Base-by-base conservation (phyloP, 2,329 filamentous ascomycete genomes). In the Blastomyces silverae region DNA sequence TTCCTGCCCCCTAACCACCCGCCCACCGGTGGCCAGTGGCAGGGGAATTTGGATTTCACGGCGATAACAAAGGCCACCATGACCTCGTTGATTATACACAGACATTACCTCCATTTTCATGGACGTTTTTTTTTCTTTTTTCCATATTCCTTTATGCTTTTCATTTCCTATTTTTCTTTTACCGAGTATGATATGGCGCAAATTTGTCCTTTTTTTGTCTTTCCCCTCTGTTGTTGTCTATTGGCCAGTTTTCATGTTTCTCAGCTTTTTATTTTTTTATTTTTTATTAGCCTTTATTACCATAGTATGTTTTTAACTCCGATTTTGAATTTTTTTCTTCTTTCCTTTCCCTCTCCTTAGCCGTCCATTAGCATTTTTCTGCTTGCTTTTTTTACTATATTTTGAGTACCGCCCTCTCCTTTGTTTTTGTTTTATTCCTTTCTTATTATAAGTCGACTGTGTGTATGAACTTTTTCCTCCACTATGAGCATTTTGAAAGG, bases 401-500 rank as follows among this genome's bases (percentile, higher is more conserved):
- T 22, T 31, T 61, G 44, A 48, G 25, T 2, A 10, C 10, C 37
- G 6, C 25, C 37, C 25, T 61, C 28, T 22, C 17, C 20, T 67
- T 58, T 73, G 46, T 52, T 48, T 37, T 48, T 39, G 22, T 25
- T 37, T 61, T 50, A 17, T 28, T 44, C 11, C 22, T 48, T n/a
- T 60, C n/a, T n/a, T n/a, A n/a, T n/a, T 22, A 28, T 34, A 7
- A 11, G 20, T 8, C 2, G 2, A 31, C 20, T 56, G 17, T n/a
- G 28, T 20, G n/a, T 46, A 31, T 20, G 20, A 39, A 15, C 39
- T 25, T 46, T 28, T 46, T 28, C 25, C 31, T 22, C 37, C 25
- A 1, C 39, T 28, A 25, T 13, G 37, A 25, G n/a, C 11, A 60
- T 17, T 39, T 46, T 37, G 34, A 37, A 31, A 2, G 17, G 3